Base-by-base conservation (phyloP, 345 rosid species). In the Diplotaxis tenuifolia region DNA sequence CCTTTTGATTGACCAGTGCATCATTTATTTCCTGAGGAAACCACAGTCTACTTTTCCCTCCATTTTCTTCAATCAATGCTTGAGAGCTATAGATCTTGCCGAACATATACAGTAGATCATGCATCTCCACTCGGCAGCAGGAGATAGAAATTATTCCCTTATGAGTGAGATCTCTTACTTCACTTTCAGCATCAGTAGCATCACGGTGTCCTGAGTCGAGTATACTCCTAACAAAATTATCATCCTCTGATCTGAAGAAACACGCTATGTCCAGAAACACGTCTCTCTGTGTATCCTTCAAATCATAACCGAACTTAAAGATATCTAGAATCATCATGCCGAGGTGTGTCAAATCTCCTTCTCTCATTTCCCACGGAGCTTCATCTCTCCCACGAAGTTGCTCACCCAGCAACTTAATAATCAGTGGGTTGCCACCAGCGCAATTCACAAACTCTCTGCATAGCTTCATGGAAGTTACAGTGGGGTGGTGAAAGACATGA, bases 341-440 rank as follows among this genome's bases (percentile, higher is more conserved):
- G n/a, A n/a, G n/a, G n/a, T 8, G 10, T 7, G 9, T 31, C 9
- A 8, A 1, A 7, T 1, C 7, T 31, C n/a, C n/a, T n/a, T n/a
- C n/a, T 31, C 1, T 5, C 3, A 2, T 25, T 25, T 25, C 28
- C 28, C 82, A 78, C 1, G 57, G 20, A 2, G 0, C 12, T 10
- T 12, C 59, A 1, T 16, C 7, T 21, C 45, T 31, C 20, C 45
- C 57, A 5, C 8, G 14, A 9, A 82, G 31, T 20, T 29, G 60
- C 0, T 67, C 59, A 7, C 83, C 82, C 1, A 82, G 6, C 10
- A 75, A 70, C 57, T 66, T 32, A 1, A 84, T 74, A 14, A 83
- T 78, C 16, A 61, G 28, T 10, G 82, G 85, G 31, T 77, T 3
- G 3, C 28, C 28, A 2, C 3, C 0, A 25, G 28, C 28, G 28